A percentile compares a stretch with the other conserved stretches of the same genome.
phyloP scores from a whole-genome alignment of 1,284 basidiomycete genomes.

The Psilocybe mexicana region DNA sequence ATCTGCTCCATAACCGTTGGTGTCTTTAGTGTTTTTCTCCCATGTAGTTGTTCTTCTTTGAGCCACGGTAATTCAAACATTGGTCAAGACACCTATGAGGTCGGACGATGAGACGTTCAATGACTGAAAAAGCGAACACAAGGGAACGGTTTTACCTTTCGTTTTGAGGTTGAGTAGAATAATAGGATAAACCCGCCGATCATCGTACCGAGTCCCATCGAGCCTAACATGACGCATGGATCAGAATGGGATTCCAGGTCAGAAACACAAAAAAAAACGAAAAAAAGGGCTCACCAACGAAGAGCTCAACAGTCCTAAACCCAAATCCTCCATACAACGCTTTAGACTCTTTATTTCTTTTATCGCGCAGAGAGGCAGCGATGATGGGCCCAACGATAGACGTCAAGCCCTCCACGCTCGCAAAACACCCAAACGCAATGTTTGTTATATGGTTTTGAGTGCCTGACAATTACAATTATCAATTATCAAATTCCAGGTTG shows the following conservation, averaged over 20 bases:
- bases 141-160: background rate
- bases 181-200: background rate
- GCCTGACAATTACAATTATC: background rate
- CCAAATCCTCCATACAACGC: slow-evolving; percentile 1
- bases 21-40: too few relatives aligned
- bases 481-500: background rate
- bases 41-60: too few relatives aligned
- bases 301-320: slow-evolving; percentile 2
- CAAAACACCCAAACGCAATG: slow-evolving; percentile 8
- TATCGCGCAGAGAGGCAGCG: background rate
- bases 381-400: slow-evolving; percentile 5
- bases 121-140: too few relatives aligned
- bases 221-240: background rate
- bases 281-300: background rate
- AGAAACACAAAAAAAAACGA: background rate
- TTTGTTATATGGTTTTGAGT: slow-evolving; percentile 3
- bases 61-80: too few relatives aligned
- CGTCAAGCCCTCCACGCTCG: background rate
- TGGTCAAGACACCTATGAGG: too few relatives aligned
- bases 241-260: background rate
- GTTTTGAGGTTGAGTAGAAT: slow-evolving; percentile 1
- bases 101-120: too few relatives aligned
- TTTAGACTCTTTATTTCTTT: background rate
- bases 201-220: slow-evolving; percentile 3
- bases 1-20: too few relatives aligned